Conservation (phyloP, 2,329 filamentous ascomycete genomes). For the Monosporascus sp. region DNA sequence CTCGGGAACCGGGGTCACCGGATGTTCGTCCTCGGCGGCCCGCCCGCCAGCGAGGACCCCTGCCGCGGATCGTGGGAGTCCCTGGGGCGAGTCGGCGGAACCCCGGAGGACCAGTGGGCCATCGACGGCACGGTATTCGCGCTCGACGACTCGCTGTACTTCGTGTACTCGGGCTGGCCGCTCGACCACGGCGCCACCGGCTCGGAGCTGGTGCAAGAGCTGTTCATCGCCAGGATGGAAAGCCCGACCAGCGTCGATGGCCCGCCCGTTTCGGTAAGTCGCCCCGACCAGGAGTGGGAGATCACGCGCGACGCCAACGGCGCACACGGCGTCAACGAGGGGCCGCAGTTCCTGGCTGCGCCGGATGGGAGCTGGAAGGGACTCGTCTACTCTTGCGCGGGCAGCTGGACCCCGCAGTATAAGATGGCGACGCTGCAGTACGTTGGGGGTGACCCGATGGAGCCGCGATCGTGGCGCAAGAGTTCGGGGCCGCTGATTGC, state of each 20-base stretch:
- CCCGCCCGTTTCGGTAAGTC: constrained; percentile 16
- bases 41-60: constrained; percentile 19
- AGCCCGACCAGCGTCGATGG: constrained; percentile 17
- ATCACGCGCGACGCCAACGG: constrained; percentile 22
- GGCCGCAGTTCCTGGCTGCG: constrained; percentile 25
- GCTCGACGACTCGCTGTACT: constrained; percentile 20
- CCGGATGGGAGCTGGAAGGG: constrained; percentile 25
- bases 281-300: constrained; percentile 24
- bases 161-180: constrained; percentile 29
- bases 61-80: constrained; percentile 25
- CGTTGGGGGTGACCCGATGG: constrained; percentile 22
- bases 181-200: constrained; percentile 9
- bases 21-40: constrained; percentile 28
- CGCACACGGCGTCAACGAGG: constrained; percentile 28
- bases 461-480: constrained; percentile 23
- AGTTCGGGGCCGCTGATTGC: constrained; percentile 20
- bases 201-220: constrained; percentile 23
- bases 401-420: constrained; percentile 28
- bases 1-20: constrained; percentile 27
- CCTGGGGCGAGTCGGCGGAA: constrained; percentile 21
- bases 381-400: constrained; percentile 25
- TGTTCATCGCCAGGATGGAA: constrained; percentile 22
- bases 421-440: constrained; percentile 26
- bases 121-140: constrained; percentile 29
- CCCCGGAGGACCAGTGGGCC: constrained; percentile 26